Base-by-base conservation (phyloP, 768 basidiomycete species). In the Tubosaeta sp. region DNA sequence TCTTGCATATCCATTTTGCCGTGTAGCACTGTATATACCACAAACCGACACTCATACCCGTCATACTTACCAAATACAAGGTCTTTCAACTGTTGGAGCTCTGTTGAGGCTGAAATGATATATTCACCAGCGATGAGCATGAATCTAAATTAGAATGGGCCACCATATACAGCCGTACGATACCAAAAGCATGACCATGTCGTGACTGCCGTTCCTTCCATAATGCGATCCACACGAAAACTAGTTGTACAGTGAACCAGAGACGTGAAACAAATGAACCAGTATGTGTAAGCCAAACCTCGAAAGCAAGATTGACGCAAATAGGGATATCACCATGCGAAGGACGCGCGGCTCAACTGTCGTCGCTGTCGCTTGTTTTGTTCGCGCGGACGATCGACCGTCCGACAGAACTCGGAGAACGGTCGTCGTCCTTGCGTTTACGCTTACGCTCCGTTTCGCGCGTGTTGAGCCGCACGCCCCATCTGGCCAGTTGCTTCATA, bases 391-490 rank as follows among this genome's bases (percentile, higher is more conserved):
- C 48, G 8, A 36, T 14, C 19, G 48, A 51, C 35, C 57, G 25
- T 24, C 49, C 19, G 16, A 44, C 34, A 8, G 56, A 53, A 43
- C 50, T 42, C 10, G 39, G 31, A n/a, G 52, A 47, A 10, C 35
- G 54, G 1, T 51, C 50, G 8, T 52, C 53, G 3, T 54, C 58
- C 44, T 66, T 71, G 49, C 67, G 67, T 36, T 69, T 70, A 3
- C 68, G 69, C 39, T 71, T 69, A 10, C 68, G 69, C 50, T 69
- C 68, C 4, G 68, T 68, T 40, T 69, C 68, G 45, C 68, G 68
- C n/a, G 67, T 71, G 49, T 69, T 69, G 22, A 69, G 60, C n/a
- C 68, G 62, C 3, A 69, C 68, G 8, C 68, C 68, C 59, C 62
- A 69, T 44, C 68, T 44, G 5, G 68, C 62, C 14, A 69, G 69